Evolutionary conservation across 2,329 filamentous ascomycete species (phyloP), one percentile per base, ranked within the genome.

Genomic region (Drechslerella coelobrocha): DNA sequence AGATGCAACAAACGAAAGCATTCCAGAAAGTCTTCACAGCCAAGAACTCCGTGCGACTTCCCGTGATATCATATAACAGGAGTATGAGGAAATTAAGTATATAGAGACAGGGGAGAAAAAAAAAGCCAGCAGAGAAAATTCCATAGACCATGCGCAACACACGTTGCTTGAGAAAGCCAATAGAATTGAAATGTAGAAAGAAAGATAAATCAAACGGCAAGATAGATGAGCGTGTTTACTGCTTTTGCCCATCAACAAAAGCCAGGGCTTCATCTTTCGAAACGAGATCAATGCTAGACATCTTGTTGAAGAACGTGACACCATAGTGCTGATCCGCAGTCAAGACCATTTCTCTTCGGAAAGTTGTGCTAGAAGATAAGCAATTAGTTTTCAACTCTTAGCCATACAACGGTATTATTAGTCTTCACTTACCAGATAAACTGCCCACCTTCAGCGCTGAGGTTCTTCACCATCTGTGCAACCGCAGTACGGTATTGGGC

Each of bases 261-360:
- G 90, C 88, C 75, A 99, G 82, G 26, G 94, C 94, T 76, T 94
- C 90, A 73, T 96, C 91, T 61, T 88, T 86, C 73, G 86, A 88
- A 53, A 97, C 92, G 56, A 93, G 93, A 80, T 94, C 91, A 76
- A 99, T 96, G 39, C 87, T 90, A 81, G 91, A 96, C 74, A 92
- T 95, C 84, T 97, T 97, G 79, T 92, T 93, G 74, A 87, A 86
- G 80, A 93, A 97, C 55, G 90, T 91, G 55, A 99, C 94, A 72
- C 94, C 94, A 79, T 99, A 99, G 80, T 93, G 97, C 82, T 96
- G 96, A 82, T 97, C 92, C 2, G 94, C 94, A 19, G 97, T 91
- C 72, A 89, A 86, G 73, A 99, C 85, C 84, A 99, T 97, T 81
- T 99, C 94, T 0, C 94, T 94, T 65, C 94, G 85, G 86, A 99